Conservation (phyloP, 2,329 filamentous ascomycete genomes). For the Trichoderma simmonsii region DNA sequence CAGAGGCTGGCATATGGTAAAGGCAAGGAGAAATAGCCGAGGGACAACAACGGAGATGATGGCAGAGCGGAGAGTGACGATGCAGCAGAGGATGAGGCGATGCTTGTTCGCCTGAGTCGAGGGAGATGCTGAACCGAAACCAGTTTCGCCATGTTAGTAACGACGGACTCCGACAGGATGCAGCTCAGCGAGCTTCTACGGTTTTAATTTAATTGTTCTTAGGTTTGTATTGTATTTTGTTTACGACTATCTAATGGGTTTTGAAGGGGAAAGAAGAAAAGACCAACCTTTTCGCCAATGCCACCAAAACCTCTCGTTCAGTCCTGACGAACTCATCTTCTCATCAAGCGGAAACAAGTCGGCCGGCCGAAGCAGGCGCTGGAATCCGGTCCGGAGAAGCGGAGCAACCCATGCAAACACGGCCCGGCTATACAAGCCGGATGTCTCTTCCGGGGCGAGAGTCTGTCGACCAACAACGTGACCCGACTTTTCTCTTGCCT, state of each 20-base stretch:
- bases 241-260: conserved; percentile 6
- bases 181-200: neutral
- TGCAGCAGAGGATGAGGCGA: conserved; percentile 24
- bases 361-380: conserved; percentile 32
- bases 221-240: conserved; percentile 1
- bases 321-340: conserved; percentile 30
- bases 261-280: neutral
- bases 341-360: conserved; percentile 37
- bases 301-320: conserved; percentile 32
- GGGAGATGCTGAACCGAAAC: neutral
- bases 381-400: conserved; percentile 37
- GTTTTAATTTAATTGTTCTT: neutral
- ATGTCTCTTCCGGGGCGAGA: conserved; percentile 37
- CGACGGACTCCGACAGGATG: neutral
- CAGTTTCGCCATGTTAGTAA: neutral
- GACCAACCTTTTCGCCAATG: conserved; percentile 30
- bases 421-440: conserved; percentile 38
- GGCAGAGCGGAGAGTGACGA: conserved; percentile 29
- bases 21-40: conserved; percentile 32
- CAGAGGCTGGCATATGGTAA: conserved; percentile 38
- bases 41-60: conserved; percentile 32
- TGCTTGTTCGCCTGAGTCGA: neutral
- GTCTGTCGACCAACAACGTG: conserved; percentile 30
- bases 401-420: conserved; percentile 40
- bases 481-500: conserved; percentile 38